Evolutionary conservation across 805 yeast genomes (phyloP).

Genomic region (Millerozyma acaciae): DNA sequence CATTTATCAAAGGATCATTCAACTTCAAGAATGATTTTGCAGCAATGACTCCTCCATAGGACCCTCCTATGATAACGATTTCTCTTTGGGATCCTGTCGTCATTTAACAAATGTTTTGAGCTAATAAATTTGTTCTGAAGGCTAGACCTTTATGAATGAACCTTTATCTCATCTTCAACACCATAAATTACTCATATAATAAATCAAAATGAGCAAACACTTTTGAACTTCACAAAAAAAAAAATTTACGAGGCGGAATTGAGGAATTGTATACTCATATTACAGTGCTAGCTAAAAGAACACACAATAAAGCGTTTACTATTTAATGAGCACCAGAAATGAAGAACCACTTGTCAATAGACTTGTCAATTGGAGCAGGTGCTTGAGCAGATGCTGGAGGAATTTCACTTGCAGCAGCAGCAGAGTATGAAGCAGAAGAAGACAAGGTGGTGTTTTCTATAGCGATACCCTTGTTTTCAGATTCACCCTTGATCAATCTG

Average conservation of each 20-base stretch:
- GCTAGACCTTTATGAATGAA: too few species aligned
- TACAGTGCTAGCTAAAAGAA: neutral
- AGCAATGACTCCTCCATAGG: conserved; percentile 30
- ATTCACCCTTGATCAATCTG: conserved; percentile 43
- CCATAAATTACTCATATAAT: too few species aligned
- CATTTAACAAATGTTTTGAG: too few species aligned
- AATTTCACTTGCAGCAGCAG: conserved; percentile 41
- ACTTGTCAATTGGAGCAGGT: conserved; percentile 94
- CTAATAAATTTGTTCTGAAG: too few species aligned
- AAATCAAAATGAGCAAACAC: too few species aligned
- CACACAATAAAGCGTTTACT: neutral
- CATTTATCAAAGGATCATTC: conserved; percentile 10
- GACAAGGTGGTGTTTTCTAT: conserved; percentile 73
- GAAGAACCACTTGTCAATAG: conserved; percentile 98
- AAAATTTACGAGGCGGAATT: too few species aligned
- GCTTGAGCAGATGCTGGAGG: conserved; percentile 71
- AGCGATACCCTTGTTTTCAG: conserved; percentile 52
- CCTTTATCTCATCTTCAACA: too few species aligned
- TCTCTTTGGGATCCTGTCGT: conserved; percentile 4
- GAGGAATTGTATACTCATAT: too few species aligned
- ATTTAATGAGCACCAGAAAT: conserved; percentile 70
- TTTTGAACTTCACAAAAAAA: too few species aligned
- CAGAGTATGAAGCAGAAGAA: conserved; percentile 50
- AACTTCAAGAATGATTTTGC: conserved; percentile 16
- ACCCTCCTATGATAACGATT: conserved; percentile 35